Base-by-base conservation (phyloP, 2,329 filamentous ascomycete species). In the Diplocarpon rosae region DNA sequence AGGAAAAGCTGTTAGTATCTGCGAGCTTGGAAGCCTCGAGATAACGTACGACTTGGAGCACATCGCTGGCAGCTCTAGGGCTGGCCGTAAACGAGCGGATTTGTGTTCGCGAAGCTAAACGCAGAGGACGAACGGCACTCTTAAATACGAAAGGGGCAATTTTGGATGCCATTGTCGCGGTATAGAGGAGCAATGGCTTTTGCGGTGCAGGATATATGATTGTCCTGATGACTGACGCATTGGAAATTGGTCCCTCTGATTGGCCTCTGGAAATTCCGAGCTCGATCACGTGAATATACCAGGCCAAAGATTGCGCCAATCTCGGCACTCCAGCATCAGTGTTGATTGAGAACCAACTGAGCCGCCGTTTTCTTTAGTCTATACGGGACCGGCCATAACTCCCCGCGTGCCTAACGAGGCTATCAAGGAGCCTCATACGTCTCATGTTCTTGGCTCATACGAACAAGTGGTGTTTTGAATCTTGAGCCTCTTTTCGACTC, bases 81-180 rank as follows among this genome's bases (percentile, higher is more conserved):
- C 78, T 78, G 62, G 75, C 71, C 64, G 80, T 81, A 65, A 94
- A 81, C 52, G 80, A 70, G 63, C 87, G 82, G 66, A 73, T 76
- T 69, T 85, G 85, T 54, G 76, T 69, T 60, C 73, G 71, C 58
- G 77, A 71, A 59, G 76, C 69, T 65, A 76, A 75, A 63, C 77
- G 73, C 56, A 74, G 68, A 55, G 78, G 71, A 62, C 84, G 78
- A 58, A 76, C 69, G 63, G 75, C 77, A 59, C 78, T 77, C 67
- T 85, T 76, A 67, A 86, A 70, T 60, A 85, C 66, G 63, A 82
- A 74, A 38, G 86, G 83, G 49, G 80, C 75, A 63, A 94, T 69
- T 72, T 83, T 90, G 65, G 83, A 89, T 65, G 87, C 84, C 88
- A 95, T 94, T 62, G 57, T 60, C 52, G 53, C 54, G 36, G 46